Base-by-base conservation (phyloP, 805 yeast genomes). In the Candida qinlingensis region DNA sequence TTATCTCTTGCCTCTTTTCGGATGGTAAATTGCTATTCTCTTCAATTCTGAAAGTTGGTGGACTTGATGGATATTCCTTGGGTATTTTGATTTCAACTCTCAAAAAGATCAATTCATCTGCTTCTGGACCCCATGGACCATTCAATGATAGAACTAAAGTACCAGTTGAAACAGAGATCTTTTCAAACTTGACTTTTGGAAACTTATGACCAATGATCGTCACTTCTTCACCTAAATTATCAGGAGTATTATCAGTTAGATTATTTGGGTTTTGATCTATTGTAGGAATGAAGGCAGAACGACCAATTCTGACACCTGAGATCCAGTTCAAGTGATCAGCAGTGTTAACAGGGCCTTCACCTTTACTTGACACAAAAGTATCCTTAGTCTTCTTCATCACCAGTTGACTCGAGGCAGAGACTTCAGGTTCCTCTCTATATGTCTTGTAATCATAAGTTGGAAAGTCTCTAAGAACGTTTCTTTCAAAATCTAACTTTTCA, bases 151-250 rank as follows among this genome's bases (percentile, higher is more conserved):
- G 65, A 3, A 81, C 80, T 48, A 91, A 69, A 31, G 75, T 81
- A 38, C 98, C 97, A 0, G 96, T 85, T 0, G 95, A 80, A 0
- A 92, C 96, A 2, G 94, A 83, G 6, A 94, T 90, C 56, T 82
- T 81, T 60, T 92, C 98, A 63, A 94, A 90, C 2, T 83, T 70
- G 4, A 94, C 76, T 56, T 85, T 88, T 1, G 97, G 96, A 62
- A 91, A 90, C 57, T 87, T 87, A 56, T 85, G 90, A 3, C 96
- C 96, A 6, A 90, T 89, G 13, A 79, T 72, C 54, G 95, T 85
- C 2, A 94, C 90, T 64, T 92, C 99, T 64, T 91, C 97, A 6
- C 96, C 97, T 28, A 92, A 66, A 59, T 88, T 89, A 27, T 83
- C 79, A 4, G 80, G 75, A 9, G 62, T 54, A 19, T 67, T 71